phyloP scores from a whole-genome alignment of 2,329 filamentous ascomycete genomes.

The Diaporthe citri region DNA sequence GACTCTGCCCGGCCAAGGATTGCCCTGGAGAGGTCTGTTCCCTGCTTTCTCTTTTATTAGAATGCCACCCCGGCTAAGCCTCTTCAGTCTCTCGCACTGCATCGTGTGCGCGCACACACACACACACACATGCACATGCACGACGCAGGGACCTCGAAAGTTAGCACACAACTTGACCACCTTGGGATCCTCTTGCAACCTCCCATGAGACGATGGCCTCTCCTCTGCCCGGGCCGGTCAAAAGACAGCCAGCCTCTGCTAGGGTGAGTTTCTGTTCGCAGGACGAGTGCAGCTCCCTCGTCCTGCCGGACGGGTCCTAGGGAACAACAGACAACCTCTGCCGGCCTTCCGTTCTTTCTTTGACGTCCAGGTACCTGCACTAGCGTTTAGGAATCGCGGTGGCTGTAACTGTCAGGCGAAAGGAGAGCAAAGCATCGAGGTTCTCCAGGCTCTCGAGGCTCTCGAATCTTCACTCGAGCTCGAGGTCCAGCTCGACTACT shows the following conservation, averaged over 20 bases:
- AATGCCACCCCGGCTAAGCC: constrained; percentile 26
- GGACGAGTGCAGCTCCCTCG: not conserved
- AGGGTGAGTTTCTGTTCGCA: not conserved
- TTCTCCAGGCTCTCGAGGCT: not conserved
- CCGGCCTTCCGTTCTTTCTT: not conserved
- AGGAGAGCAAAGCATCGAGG: not conserved
- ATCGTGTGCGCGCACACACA: not conserved
- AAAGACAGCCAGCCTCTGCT: not conserved
- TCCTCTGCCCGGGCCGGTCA: not conserved
- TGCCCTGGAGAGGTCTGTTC: constrained; percentile 11
- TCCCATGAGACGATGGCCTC: not conserved
- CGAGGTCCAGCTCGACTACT: not conserved
- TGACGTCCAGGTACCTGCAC: constrained; percentile 13
- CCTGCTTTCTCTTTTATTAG: constrained; percentile 36
- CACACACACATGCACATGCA: not conserved
- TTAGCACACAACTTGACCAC: constrained; percentile 12
- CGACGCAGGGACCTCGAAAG: constrained; percentile 16
- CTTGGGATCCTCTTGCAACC: not conserved
- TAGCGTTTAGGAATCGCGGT: constrained; percentile 1
- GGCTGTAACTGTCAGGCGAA: constrained; percentile 1
- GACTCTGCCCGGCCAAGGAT: constrained; percentile 26
- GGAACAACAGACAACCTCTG: not conserved
- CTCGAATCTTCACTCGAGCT: constrained; percentile 10
- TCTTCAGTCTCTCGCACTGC: constrained; percentile 13
- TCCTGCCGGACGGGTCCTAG: not conserved